Base-by-base conservation (phyloP, 371 early-diverging fungal genomes). In the Mortierella sp. region DNA sequence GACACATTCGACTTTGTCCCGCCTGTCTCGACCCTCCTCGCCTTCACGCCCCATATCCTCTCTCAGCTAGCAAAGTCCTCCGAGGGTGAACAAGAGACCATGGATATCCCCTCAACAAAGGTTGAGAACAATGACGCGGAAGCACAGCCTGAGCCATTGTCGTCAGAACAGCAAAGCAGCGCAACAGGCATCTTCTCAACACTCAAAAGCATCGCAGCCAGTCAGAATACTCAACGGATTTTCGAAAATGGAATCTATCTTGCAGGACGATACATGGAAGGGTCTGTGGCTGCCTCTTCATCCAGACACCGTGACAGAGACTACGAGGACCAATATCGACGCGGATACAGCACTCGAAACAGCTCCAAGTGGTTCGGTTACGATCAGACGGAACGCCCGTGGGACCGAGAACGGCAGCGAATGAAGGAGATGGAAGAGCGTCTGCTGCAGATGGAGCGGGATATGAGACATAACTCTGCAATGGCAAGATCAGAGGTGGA, bases 21-120 rank as follows among this genome's bases (percentile, higher is more conserved):
- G 9, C 86, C 86, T 19, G 70, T 87, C 59, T 79, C 81, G 6
- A 86, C 86, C 5, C 62, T 87, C 24, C 70, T 87, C 14, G 79
- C 83, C 52, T 87, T 86, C 58, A 79, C 85, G 0, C 87, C 87
- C 12, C 85, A 84, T 53, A 87, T 87, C 61, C 70, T 87, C 9
- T 78, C 78, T 15, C 80, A 87, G 54, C 66, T 87, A 21, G 63
- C 68, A 57, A 83, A 68, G 50, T 30, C 57, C 12, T 44, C 71
- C 14, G 71, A 70, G 24, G 34, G 53, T 9, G 49, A 65, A 17
- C 71, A 70, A 32, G 78, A 70, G 12, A 66, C 71, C 5, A 46
- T 73, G 26, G 59, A 60, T 14, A 30, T 56, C 6, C 66, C 72
- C 34, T 32, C 28, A 14, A 3, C 44, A 26, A 21, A 12, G 32